Conservation (phyloP, 2,329 filamentous ascomycete genomes). For the Diaporthe nobilis region DNA sequence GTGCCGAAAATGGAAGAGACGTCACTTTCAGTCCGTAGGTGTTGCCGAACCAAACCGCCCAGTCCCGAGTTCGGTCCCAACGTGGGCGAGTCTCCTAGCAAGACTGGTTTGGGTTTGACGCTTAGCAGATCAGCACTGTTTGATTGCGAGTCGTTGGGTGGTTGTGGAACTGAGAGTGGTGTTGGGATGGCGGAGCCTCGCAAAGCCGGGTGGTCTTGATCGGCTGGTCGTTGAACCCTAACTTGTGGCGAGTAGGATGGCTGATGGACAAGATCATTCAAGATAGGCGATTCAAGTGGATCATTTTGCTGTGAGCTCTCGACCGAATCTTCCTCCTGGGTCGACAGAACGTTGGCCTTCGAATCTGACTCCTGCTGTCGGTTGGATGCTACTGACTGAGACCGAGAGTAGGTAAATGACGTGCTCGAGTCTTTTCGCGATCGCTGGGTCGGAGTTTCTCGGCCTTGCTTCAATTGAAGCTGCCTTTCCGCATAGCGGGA, state of each 20-base stretch:
- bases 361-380: slow-evolving; percentile 54
- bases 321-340: slow-evolving; percentile 51
- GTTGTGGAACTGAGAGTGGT: slow-evolving; percentile 55
- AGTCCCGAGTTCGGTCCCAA: slow-evolving; percentile 79
- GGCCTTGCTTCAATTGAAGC: slow-evolving; percentile 82
- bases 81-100: slow-evolving; percentile 80
- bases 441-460: slow-evolving; percentile 70
- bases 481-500: slow-evolving; percentile 87
- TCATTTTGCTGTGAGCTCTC: slow-evolving; percentile 61
- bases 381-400: slow-evolving; percentile 62
- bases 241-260: slow-evolving; percentile 52
- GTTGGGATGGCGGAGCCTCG: slow-evolving; percentile 61
- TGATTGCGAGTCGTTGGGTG: slow-evolving; percentile 45
- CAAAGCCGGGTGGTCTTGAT: slow-evolving; percentile 69
- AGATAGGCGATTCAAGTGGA: slow-evolving; percentile 52
- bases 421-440: slow-evolving; percentile 61
- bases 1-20: slow-evolving; percentile 82
- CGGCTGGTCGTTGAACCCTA: slow-evolving; percentile 62
- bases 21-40: slow-evolving; percentile 85
- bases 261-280: slow-evolving; percentile 42
- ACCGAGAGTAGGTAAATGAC: slow-evolving; percentile 56
- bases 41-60: slow-evolving; percentile 85
- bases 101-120: slow-evolving; percentile 45
- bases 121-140: slow-evolving; percentile 45
- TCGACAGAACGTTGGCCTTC: slow-evolving; percentile 45